Conservation (phyloP, 805 yeast species). For the Wickerhamomyces mucosus region DNA sequence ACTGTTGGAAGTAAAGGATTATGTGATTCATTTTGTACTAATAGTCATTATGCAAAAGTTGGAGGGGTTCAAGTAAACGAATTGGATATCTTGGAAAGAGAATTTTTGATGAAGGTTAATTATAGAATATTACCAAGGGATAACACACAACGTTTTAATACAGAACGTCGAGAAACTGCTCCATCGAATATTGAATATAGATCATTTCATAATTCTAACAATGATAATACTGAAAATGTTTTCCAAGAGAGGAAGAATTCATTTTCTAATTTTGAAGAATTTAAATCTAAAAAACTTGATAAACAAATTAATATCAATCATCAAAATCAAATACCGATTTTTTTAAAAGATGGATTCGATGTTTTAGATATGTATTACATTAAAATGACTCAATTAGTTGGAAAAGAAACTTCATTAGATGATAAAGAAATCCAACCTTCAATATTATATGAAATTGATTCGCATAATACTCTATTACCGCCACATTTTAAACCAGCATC, state of each 20-base stretch:
- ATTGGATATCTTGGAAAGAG: constrained; percentile 79
- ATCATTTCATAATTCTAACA: constrained; percentile 29
- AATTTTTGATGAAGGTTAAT: constrained; percentile 69
- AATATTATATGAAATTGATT: too few species aligned
- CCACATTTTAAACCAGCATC: too few species aligned
- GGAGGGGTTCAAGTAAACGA: constrained; percentile 87
- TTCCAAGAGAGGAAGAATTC: constrained; percentile 12
- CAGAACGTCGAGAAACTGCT: too few species aligned
- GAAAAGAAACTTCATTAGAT: constrained; percentile 19
- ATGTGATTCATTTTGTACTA: constrained; percentile 91
- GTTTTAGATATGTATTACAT: constrained; percentile 38
- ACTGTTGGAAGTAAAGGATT: constrained; percentile 85
- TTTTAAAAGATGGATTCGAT: constrained; percentile 30
- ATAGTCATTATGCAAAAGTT: constrained; percentile 88
- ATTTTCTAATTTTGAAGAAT: constrained; percentile 9
- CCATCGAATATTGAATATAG: too few species aligned
- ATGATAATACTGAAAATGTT: constrained; percentile 14
- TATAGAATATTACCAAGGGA: constrained; percentile 65
- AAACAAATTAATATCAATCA: constrained; percentile 1
- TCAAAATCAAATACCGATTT: constrained; percentile 12
- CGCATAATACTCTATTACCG: too few species aligned
- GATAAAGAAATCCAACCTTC: constrained; percentile 5
- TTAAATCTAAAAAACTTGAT: constrained; percentile 1
- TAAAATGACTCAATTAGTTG: constrained; percentile 41
- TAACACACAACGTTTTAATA: too few species aligned